Evolutionary conservation across 306 rosid genomes (phyloP), one percentile per base, ranked within the genome.

Genomic region (Pachyrhizus erosus): DNA sequence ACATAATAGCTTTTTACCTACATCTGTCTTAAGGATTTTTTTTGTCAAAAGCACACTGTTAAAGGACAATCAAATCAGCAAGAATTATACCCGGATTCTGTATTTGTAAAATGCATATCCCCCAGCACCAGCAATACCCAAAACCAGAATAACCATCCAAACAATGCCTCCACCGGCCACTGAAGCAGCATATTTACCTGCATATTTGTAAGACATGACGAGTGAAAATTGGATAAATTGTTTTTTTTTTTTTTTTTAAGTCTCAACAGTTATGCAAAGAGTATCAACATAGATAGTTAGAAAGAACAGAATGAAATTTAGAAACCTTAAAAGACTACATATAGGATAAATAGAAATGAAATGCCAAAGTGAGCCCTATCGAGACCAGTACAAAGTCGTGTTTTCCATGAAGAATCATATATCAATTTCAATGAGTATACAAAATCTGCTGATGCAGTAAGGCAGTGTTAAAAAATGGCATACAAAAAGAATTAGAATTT

Each of bases 51-150:
- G 5, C 70, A 17, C 34, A 24, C 21, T 27, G 52, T 73, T 65
- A 40, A 18, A 48, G 75, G 29, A 83, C 52, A 83, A 83, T 37
- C 26, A 20, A 61, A 17, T 52, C 34, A 64, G 70, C 29, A 45
- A 58, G 60, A 46, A 54, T 23, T 70, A 66, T 93, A 96, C 99
- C 93, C 87, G 91, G 85, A 96, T 94, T 89, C 98, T 93, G 91
- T 96, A 96, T 82, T 96, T 96, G 91, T 96, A 96, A 86, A 96
- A 87, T 27, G 97, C 92, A 84, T 85, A 96, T 23, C 94, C 99
- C 15, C 70, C 94, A 13, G 78, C 84, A 29, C 93, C 96, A 73
- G 83, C 91, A 78, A 88, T 82, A 70, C 88, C 94, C 80, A 92
- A 76, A 64, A 93, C 70, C 17, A 96, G 78, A 78, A 96, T 78